These are phyloP conservation scores for Phyllosticta capitalensis DNA, from an alignment of 2,329 filamentous ascomycete genomes.

Conservation along the genomic window DNA sequence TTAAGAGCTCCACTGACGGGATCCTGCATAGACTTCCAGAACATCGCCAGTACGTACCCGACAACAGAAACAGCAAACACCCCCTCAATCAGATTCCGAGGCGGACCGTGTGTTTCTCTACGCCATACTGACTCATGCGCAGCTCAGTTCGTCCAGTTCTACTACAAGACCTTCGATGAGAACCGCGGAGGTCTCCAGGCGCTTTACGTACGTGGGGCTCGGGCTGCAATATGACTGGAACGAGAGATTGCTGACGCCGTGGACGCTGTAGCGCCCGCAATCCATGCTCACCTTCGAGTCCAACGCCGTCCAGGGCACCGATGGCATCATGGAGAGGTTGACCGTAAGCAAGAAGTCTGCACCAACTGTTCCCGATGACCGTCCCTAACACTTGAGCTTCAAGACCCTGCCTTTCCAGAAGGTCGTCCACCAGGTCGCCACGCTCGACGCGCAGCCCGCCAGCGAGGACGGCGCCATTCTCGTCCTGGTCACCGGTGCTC, in stretches of 20 bases:
- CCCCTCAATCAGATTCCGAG: neutral
- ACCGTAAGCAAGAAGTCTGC: slow-evolving; percentile 45
- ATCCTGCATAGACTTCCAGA: slow-evolving; percentile 27
- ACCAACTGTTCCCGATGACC: neutral
- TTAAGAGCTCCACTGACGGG: neutral
- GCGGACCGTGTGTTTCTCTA: neutral
- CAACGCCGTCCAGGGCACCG: slow-evolving; percentile 52
- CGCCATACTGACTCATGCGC: neutral
- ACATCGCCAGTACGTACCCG: slow-evolving; percentile 33
- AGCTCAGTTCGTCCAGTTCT: slow-evolving; percentile 71
- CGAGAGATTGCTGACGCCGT: neutral
- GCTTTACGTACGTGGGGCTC: slow-evolving; percentile 64
- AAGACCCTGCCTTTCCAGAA: slow-evolving; percentile 72
- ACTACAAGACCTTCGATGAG: slow-evolving; percentile 79
- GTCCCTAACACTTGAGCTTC: slow-evolving; percentile 12
- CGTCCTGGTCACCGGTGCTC: slow-evolving; percentile 78
- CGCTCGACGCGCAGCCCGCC: slow-evolving; percentile 75
- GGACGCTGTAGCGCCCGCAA: slow-evolving; percentile 51
- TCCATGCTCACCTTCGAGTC: slow-evolving; percentile 96
- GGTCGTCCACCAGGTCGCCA: slow-evolving; percentile 68
- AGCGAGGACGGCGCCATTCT: slow-evolving; percentile 60
- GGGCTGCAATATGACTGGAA: neutral
- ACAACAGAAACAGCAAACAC: neutral
- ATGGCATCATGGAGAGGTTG: slow-evolving; percentile 70
- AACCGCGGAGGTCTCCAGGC: slow-evolving; percentile 54